A percentile compares a stretch with the other conserved stretches of the same genome.
Evolutionary conservation across 305 asterid genomes (phyloP).

Genomic region (Ajuga reptans): DNA sequence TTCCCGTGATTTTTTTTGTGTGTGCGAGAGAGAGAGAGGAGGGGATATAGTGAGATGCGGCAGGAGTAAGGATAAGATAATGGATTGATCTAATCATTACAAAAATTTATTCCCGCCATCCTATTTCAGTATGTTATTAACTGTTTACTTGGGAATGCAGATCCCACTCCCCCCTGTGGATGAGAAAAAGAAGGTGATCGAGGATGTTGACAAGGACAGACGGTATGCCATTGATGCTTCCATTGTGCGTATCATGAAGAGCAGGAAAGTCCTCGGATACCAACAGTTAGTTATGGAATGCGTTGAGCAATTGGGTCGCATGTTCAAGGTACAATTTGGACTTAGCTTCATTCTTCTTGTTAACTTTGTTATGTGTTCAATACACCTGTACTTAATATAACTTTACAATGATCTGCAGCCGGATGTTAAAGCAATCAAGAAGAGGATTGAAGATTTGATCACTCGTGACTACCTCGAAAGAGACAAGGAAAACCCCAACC

Average conservation of each 20-base stretch:
- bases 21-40: not conserved
- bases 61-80: not conserved
- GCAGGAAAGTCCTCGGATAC: slow-evolving; percentile 82
- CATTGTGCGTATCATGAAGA: slow-evolving; percentile 94
- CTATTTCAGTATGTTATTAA: slow-evolving; percentile 1
- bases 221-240: slow-evolving; percentile 95
- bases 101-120: not conserved
- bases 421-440: slow-evolving; percentile 92
- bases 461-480: slow-evolving; percentile 86
- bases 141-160: slow-evolving; percentile 35
- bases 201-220: slow-evolving; percentile 94
- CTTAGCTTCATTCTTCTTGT: not conserved
- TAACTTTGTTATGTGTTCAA: not conserved
- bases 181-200: slow-evolving; percentile 95
- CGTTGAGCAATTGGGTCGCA: slow-evolving; percentile 81
- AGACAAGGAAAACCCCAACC: slow-evolving; percentile 82
- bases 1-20: not conserved
- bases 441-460: slow-evolving; percentile 92
- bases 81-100: not conserved
- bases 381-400: not conserved
- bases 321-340: slow-evolving; percentile 72
- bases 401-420: slow-evolving; percentile 41
- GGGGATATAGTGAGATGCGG: not conserved
- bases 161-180: slow-evolving; percentile 93
- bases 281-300: slow-evolving; percentile 95